Evolutionary conservation across 2,329 filamentous ascomycete species (phyloP).

Genomic region (Scleromitrula shiraiana): DNA sequence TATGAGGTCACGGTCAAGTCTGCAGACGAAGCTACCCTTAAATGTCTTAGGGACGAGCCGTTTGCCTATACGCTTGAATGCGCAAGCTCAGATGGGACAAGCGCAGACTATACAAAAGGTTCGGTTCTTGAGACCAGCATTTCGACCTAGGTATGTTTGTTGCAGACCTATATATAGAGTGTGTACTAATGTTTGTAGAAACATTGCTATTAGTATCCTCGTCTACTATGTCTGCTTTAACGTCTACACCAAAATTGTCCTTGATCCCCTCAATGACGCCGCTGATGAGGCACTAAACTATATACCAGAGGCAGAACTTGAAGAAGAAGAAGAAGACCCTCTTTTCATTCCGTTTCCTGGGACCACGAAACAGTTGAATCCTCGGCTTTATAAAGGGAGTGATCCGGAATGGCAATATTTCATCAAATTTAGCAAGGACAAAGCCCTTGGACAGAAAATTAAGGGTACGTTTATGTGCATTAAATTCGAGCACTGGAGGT

Average conservation of each 20-base stretch:
- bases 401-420: slow-evolving; percentile 60
- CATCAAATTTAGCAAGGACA: slow-evolving; percentile 48
- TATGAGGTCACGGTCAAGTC: slow-evolving; percentile 14
- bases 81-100: slow-evolving; percentile 16
- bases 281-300: slow-evolving; percentile 33
- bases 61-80: slow-evolving; percentile 21
- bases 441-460: slow-evolving; percentile 34
- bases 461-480: slow-evolving; percentile 11
- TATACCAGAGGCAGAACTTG: slow-evolving; percentile 35
- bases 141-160: slow-evolving; percentile 14
- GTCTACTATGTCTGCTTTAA: slow-evolving; percentile 33
- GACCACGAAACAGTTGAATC: slow-evolving; percentile 41
- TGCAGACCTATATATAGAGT: neutral
- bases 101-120: slow-evolving; percentile 21
- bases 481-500: neutral
- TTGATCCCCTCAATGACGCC: slow-evolving; percentile 36
- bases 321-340: slow-evolving; percentile 38
- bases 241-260: slow-evolving; percentile 39
- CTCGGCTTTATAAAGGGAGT: slow-evolving; percentile 43
- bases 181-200: slow-evolving; percentile 13
- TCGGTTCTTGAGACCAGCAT: slow-evolving; percentile 16
- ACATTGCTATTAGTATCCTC: slow-evolving; percentile 28
- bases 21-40: neutral
- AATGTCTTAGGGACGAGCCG: slow-evolving; percentile 19
- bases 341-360: slow-evolving; percentile 57